A percentile compares a stretch with the other conserved stretches of the same genome.
These are phyloP conservation scores for Boletales sp. DNA, from an alignment of 768 basidiomycete species.

Conservation along the genomic window DNA sequence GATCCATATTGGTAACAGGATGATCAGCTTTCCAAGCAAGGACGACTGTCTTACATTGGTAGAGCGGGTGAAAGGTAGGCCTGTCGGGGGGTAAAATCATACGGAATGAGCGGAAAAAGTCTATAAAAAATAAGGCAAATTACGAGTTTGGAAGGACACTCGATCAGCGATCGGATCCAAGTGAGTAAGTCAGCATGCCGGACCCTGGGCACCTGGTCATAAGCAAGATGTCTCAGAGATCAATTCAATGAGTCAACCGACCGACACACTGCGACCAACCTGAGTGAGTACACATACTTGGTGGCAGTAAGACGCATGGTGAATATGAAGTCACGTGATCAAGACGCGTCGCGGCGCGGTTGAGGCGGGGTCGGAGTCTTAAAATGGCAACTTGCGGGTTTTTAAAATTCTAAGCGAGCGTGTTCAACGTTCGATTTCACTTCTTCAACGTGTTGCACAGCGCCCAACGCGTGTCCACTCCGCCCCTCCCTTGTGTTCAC, in stretches of 20 bases:
- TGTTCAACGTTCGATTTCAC: conserved; percentile 16
- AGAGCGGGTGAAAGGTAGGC: too few species aligned
- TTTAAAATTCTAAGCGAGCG: conserved; percentile 31
- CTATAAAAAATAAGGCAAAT: too few species aligned
- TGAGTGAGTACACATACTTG: too few species aligned
- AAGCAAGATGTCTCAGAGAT: too few species aligned
- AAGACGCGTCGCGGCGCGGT: conserved; percentile 22
- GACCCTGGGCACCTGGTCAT: conserved; percentile 8
- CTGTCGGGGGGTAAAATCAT: too few species aligned
- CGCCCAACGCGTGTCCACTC: conserved; percentile 17
- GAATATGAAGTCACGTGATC: conserved; percentile 22
- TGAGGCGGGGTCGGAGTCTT: conserved; percentile 29
- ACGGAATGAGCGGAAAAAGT: too few species aligned
- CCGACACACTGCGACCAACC: too few species aligned
- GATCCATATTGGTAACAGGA: not conserved
- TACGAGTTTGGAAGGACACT: conserved; percentile 2
- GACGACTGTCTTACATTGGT: too few species aligned
- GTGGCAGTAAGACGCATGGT: not conserved
- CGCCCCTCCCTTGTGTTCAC: not conserved
- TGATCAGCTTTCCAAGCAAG: too few species aligned
- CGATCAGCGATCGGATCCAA: conserved; percentile 20
- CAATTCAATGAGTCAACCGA: too few species aligned
- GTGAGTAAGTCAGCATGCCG: too few species aligned
- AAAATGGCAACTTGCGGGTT: conserved; percentile 25
- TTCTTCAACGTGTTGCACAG: conserved; percentile 33